Base-by-base conservation (phyloP, 371 early-diverging fungal species). In the Mucor circinelloides region DNA sequence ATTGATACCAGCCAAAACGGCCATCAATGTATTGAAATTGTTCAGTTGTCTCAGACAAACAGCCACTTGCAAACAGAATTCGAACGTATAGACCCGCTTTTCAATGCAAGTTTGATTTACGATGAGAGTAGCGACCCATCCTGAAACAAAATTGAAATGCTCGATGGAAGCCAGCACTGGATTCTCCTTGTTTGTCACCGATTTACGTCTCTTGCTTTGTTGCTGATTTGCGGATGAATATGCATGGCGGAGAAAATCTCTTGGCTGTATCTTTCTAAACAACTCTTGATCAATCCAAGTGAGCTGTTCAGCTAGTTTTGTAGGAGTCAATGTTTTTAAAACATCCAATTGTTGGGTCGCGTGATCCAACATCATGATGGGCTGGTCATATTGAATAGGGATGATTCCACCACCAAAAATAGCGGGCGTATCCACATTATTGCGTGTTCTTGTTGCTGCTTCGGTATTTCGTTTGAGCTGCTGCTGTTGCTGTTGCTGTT, bases 21-120 rank as follows among this genome's bases (percentile, higher is more conserved):
- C 91, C 91, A 91, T 91, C 21, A 86, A 60, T 1, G 91, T 84
- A 58, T 89, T 91, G 62, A 84, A 92, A 68, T 92, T 92, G 60
- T 87, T 86, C 32, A 78, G 75, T 21, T 90, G 67, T 25, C 90
- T 74, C 4, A 83, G 71, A 32, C 90, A 86, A 15, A 83, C 80
- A 27, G 92, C 90, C 27, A 89, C 72, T 19, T 79, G 77, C 71
- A 90, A 81, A 56, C 86, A 85, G 61, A 80, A 81, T 73, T 89
- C 90, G 59, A 89, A 79, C 48, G 86, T 77, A 63, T 77, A 82
- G 10, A 84, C 84, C 15, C 90, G 73, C 50, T 80, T 76, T 46
- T 81, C 83, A 23, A 87, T 63, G 54, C 83, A 80, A 31, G 79
- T 59, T 61, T 89, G 90, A 52, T 75, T 70, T 2, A 89, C 74